Base-by-base conservation (phyloP, 495 filamentous ascomycete genomes). In the Trichocladium uniseriatum region DNA sequence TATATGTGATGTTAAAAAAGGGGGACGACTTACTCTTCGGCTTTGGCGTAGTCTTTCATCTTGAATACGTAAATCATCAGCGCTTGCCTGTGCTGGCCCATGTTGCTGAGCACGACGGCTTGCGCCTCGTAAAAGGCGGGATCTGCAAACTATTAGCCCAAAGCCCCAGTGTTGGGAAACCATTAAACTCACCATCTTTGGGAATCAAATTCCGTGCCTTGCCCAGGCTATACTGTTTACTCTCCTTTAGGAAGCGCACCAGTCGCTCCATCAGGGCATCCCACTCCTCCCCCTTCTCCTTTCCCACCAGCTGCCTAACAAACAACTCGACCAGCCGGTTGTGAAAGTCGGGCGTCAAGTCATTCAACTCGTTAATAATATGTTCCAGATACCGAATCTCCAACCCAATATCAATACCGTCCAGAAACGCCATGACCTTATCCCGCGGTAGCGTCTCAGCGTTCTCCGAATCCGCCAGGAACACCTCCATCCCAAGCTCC, bases 1-100 rank as follows among this genome's bases (percentile, higher is more conserved):
- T 47, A n/a, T 5, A 14, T 20, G 20, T 16, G 1, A 35, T 22
- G 19, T 37, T 3, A 19, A 21, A 16, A 18, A 2, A 14, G 15
- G 7, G 27, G 16, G 16, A 2, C 6, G 19, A 69, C 79, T 32
- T 74, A 94, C 85, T 94, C 87, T 77, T 99, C 92, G 39, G 92
- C 94, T 62, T 95, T 97, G 3, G 70, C 73, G 51, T 87, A 87
- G 61, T 92, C 84, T 49, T 85, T 68, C 48, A 99, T 74, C 57
- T 91, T 90, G 70, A 95, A 99, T 11, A 97, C 90, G 61, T 95
- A 99, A 20, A 97, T 94, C 64, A 90, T 84, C 18, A 99, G 67
- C 0, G 94, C 91, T 63, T 95, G 88, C 61, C 87, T 85, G 67
- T 99, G 90, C 49, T 89, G 85, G 8, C 86, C 89, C 87, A 99